A percentile compares a stretch with the other conserved stretches of the same genome.
Conservation (phyloP, 345 rosid genomes). For the Zanthoxylum bungeanum region DNA sequence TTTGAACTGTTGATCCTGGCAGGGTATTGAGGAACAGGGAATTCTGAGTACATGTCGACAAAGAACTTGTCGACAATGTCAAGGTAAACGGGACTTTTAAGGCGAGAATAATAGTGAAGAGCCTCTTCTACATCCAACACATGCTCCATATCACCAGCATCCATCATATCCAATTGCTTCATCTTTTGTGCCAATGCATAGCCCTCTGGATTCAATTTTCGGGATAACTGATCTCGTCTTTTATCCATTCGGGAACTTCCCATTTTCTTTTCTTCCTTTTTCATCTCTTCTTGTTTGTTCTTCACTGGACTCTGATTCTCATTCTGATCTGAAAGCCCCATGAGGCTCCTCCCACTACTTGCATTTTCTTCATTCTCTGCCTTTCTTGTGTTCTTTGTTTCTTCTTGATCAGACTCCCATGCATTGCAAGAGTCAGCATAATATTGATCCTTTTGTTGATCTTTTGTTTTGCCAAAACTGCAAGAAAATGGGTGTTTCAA, state of each 20-base stretch:
- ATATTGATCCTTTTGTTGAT: conserved; percentile 25
- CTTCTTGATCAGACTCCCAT: conserved; percentile 34
- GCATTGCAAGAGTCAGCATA: conserved; percentile 31
- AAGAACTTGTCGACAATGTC: conserved; percentile 86
- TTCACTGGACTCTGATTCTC: conserved; percentile 28
- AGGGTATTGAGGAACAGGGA: conserved; percentile 49
- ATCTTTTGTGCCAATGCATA: conserved; percentile 64
- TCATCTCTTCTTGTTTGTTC: conserved; percentile 27
- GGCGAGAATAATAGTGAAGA: conserved; percentile 72
- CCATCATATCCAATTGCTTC: conserved; percentile 84
- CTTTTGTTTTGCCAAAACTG: conserved; percentile 18
- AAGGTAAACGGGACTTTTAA: conserved; percentile 75
- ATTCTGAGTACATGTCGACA: conserved; percentile 71
- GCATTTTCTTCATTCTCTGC: conserved; percentile 20
- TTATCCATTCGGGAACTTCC: conserved; percentile 21
- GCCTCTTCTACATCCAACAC: conserved; percentile 82
- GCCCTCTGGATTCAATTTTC: conserved; percentile 31
- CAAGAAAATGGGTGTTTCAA: conserved; percentile 39
- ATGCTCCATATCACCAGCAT: conserved; percentile 66
- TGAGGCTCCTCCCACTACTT: conserved; percentile 13
- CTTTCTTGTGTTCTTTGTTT: conserved; percentile 27
- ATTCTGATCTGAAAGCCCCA: conserved; percentile 21
- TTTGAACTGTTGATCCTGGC: conserved; percentile 42
- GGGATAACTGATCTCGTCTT: conserved; percentile 16
- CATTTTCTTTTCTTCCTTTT: conserved; percentile 26